These are phyloP conservation scores for Naganishia kalamii DNA, from an alignment of 768 basidiomycete genomes.

Conservation along the genomic window DNA sequence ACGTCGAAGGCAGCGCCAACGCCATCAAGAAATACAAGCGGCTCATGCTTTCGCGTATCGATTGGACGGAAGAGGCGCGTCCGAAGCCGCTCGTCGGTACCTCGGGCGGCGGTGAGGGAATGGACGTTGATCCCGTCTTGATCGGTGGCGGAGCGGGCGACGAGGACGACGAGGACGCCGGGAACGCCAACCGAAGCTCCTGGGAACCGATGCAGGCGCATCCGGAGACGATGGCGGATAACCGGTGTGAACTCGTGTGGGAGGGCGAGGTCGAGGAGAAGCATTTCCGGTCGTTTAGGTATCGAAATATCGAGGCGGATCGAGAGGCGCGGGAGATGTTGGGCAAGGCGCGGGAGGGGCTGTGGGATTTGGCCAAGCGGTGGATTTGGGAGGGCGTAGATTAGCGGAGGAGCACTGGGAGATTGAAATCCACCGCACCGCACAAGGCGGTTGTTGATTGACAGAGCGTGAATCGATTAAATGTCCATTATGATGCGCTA, in stretches of 20 bases:
- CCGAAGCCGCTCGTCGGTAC: slow-evolving; percentile 68
- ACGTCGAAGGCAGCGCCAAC: slow-evolving; percentile 85
- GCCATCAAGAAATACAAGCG: slow-evolving; percentile 79
- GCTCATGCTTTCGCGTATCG: slow-evolving; percentile 77
- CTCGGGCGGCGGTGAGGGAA: slow-evolving; percentile 45
- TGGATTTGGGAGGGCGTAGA: slow-evolving; percentile 44
- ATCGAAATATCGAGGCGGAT: slow-evolving; percentile 57
- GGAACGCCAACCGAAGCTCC: slow-evolving; percentile 18
- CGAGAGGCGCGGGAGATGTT: slow-evolving; percentile 75
- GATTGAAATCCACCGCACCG: neutral
- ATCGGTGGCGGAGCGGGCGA: slow-evolving; percentile 47
- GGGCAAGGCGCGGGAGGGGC: slow-evolving; percentile 74
- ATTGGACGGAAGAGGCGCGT: slow-evolving; percentile 87
- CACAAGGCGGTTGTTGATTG: too few relatives aligned
- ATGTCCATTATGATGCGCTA: too few relatives aligned
- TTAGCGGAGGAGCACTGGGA: neutral
- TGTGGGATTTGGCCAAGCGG: slow-evolving; percentile 93
- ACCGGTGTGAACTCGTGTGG: slow-evolving; percentile 87
- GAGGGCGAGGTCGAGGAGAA: slow-evolving; percentile 81
- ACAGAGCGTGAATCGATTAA: too few relatives aligned
- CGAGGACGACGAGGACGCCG: slow-evolving; percentile 40
- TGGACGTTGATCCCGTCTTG: slow-evolving; percentile 50
- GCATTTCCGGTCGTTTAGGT: slow-evolving; percentile 70
- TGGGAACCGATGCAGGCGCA: slow-evolving; percentile 31
- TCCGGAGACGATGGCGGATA: slow-evolving; percentile 65